Evolutionary conservation across 306 rosid species (phyloP).

Genomic region (Castanopsis chinensis): DNA sequence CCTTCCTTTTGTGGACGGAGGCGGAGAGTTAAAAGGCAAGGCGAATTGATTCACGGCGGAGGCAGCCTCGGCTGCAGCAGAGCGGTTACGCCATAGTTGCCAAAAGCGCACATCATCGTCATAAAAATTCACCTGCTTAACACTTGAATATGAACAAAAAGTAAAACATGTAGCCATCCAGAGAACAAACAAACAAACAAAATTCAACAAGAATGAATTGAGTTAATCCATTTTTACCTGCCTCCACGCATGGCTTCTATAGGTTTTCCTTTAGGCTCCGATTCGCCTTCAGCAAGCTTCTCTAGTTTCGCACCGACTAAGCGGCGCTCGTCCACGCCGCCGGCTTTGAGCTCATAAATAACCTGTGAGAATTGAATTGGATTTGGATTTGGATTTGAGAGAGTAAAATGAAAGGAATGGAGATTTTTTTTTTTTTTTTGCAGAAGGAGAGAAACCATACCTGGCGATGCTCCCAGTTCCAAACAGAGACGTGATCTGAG

Average conservation of each 20-base stretch:
- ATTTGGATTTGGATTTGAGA: not conserved
- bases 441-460: conserved; percentile 9
- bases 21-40: conserved; percentile 75
- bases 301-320: conserved; percentile 95
- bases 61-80: conserved; percentile 96
- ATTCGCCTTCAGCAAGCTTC: conserved; percentile 99
- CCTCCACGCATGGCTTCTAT: conserved; percentile 99
- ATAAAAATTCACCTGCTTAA: conserved; percentile 89
- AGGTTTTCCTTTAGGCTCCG: conserved; percentile 84
- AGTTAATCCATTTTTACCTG: conserved; percentile 44
- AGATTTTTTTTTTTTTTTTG: too few species aligned
- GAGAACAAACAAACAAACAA: conserved; percentile 18
- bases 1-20: conserved; percentile 92
- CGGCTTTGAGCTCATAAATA: conserved; percentile 94
- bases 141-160: conserved; percentile 45
- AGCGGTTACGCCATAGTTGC: conserved; percentile 89
- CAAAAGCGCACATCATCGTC: conserved; percentile 96
- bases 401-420: not conserved
- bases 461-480: conserved; percentile 99
- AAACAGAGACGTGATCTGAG: conserved; percentile 94
- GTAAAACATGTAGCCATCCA: conserved; percentile 5
- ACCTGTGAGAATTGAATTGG: conserved; percentile 41
- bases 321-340: conserved; percentile 96
- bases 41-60: conserved; percentile 69
- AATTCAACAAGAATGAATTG: not conserved